A percentile compares a stretch with the other conserved stretches of the same genome.
phyloP scores from a whole-genome alignment of 345 rosid genomes.

The Eucalyptus curtisii region DNA sequence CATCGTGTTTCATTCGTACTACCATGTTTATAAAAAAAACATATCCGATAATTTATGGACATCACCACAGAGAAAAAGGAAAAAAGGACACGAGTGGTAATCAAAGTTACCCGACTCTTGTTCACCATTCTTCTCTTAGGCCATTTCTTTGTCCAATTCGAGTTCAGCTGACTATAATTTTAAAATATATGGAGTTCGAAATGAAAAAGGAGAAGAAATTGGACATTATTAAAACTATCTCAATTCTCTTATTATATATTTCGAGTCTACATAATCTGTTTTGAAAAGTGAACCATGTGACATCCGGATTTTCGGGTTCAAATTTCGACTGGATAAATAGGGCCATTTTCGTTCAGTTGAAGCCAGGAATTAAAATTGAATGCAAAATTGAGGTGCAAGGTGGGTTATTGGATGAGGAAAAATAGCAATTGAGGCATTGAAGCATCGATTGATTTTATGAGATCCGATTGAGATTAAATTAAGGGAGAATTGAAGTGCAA shows the following conservation, averaged over 20 bases:
- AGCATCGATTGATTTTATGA: no score
- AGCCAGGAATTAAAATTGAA: no score
- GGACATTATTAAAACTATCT: neutral
- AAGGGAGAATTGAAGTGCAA: no score
- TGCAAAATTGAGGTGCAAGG: no score
- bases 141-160: neutral
- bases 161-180: neutral
- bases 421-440: no score
- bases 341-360: no score
- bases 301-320: no score
- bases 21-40: neutral
- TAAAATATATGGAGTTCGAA: neutral
- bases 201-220: neutral
- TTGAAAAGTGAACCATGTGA: neutral
- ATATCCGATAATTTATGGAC: neutral
- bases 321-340: no score
- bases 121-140: neutral
- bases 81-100: neutral
- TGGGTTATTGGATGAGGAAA: no score
- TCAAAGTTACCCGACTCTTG: neutral
- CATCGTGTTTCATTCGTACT: no score
- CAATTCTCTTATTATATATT: neutral
- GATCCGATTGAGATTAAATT: no score
- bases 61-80: neutral
- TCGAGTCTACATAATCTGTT: neutral